Evolutionary conservation across 805 yeast species (phyloP).

Genomic region (Metschnikowia lachancei): DNA sequence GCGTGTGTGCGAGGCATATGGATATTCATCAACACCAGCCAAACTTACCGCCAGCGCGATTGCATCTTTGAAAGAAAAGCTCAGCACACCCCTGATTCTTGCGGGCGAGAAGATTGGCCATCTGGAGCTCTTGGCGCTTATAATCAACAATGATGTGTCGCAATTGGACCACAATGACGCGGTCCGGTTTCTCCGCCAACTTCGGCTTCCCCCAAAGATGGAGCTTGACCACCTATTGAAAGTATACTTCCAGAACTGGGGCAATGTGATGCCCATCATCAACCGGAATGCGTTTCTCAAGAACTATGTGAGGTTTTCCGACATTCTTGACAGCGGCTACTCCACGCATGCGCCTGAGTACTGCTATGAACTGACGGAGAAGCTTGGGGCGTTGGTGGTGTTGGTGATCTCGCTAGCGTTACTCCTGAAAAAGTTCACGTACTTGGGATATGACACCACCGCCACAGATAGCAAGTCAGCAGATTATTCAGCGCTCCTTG

Average conservation of each 20-base stretch:
- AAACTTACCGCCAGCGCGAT: constrained; percentile 66
- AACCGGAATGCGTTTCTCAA: constrained; percentile 66
- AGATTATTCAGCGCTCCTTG: constrained; percentile 25
- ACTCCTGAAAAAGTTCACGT: constrained; percentile 41
- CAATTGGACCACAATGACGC: constrained; percentile 42
- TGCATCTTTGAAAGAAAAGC: constrained; percentile 53
- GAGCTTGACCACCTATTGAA: constrained; percentile 68
- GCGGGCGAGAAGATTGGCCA: constrained; percentile 14
- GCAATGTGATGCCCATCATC: constrained; percentile 62
- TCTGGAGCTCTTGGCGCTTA: constrained; percentile 20
- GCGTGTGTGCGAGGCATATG: constrained; percentile 65
- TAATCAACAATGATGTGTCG: constrained; percentile 28
- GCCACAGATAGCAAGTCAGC: constrained; percentile 2
- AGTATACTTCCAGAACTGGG: constrained; percentile 76
- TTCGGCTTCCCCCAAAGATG: constrained; percentile 45
- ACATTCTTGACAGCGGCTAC: constrained; percentile 43
- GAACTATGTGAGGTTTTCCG: constrained; percentile 50
- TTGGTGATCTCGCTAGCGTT: constrained; percentile 48
- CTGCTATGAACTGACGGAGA: constrained; percentile 42
- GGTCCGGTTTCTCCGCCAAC: constrained; percentile 37
- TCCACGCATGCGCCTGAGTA: constrained; percentile 7
- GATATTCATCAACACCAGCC: constrained; percentile 70
- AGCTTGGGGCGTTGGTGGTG: constrained; percentile 55
- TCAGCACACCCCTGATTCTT: not conserved
- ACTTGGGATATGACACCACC: constrained; percentile 11